Evolutionary conservation across 129 eudicot species (phyloP).

Genomic region (Flaveria sonorensis): DNA sequence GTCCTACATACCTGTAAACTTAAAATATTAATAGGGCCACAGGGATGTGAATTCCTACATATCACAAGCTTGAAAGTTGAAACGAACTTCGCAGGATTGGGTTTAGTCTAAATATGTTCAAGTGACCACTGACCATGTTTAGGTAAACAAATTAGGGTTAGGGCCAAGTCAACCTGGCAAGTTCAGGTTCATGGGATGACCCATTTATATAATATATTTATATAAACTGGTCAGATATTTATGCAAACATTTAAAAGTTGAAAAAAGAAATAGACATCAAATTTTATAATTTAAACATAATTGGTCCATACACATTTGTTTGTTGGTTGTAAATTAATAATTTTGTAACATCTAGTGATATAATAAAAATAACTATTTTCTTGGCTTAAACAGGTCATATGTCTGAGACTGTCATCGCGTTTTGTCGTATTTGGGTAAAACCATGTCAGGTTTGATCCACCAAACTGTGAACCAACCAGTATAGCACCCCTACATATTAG

Average conservation of each 20-base stretch:
- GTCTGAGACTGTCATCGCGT: too few relatives aligned
- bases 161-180: not conserved
- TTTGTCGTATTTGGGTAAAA: too few relatives aligned
- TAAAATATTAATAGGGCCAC: not conserved
- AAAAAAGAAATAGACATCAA: not conserved
- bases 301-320: not conserved
- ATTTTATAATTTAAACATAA: not conserved
- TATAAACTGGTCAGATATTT: not conserved
- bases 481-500: not conserved
- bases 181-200: not conserved
- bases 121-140: not conserved
- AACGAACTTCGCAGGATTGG: not conserved
- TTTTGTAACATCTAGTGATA: not conserved
- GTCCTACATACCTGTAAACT: conserved; percentile 68
- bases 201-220: not conserved
- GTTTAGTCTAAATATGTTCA: not conserved
- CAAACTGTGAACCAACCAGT: too few relatives aligned
- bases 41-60: not conserved
- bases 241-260: not conserved
- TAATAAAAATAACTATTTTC: too few relatives aligned
- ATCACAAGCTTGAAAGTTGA: too few relatives aligned
- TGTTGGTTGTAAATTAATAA: not conserved
- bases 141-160: not conserved
- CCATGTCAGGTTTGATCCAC: too few relatives aligned
- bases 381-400: too few relatives aligned